Evolutionary conservation across 2,329 filamentous ascomycete species (phyloP).

Genomic region (Fusarium sp.): DNA sequence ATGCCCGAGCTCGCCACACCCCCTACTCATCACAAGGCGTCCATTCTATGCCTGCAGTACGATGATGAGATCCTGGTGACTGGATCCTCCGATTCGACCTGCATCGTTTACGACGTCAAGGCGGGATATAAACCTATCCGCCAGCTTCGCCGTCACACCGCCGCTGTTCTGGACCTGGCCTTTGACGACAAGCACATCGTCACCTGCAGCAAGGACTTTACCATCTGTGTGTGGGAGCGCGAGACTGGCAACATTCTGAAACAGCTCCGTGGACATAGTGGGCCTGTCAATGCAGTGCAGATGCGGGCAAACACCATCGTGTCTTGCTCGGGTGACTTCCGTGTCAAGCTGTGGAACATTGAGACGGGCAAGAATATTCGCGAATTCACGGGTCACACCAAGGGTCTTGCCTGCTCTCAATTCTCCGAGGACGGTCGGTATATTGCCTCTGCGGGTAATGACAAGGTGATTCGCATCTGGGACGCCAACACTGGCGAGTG

Average conservation of each 20-base stretch:
- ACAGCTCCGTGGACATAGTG: conserved; percentile 82
- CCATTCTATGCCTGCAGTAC: conserved; percentile 93
- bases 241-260: conserved; percentile 76
- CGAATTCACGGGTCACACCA: conserved; percentile 88
- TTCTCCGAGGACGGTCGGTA: conserved; percentile 95
- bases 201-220: conserved; percentile 95
- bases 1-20: conserved; percentile 65
- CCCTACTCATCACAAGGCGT: conserved; percentile 79
- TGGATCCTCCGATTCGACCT: conserved; percentile 89
- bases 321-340: conserved; percentile 91
- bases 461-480: conserved; percentile 95
- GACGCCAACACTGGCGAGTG: conserved; percentile 89
- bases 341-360: conserved; percentile 95
- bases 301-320: conserved; percentile 92
- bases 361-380: conserved; percentile 86
- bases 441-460: conserved; percentile 93
- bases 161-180: conserved; percentile 91
- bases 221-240: conserved; percentile 94
- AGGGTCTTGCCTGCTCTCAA: conserved; percentile 93
- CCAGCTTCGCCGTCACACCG: conserved; percentile 78
- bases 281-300: conserved; percentile 96
- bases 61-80: conserved; percentile 93
- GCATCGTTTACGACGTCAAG: conserved; percentile 88
- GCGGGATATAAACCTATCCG: conserved; percentile 80
- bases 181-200: conserved; percentile 93